phyloP scores from a whole-genome alignment of 75 land plant genomes.

The Cupressus sempervirens region DNA sequence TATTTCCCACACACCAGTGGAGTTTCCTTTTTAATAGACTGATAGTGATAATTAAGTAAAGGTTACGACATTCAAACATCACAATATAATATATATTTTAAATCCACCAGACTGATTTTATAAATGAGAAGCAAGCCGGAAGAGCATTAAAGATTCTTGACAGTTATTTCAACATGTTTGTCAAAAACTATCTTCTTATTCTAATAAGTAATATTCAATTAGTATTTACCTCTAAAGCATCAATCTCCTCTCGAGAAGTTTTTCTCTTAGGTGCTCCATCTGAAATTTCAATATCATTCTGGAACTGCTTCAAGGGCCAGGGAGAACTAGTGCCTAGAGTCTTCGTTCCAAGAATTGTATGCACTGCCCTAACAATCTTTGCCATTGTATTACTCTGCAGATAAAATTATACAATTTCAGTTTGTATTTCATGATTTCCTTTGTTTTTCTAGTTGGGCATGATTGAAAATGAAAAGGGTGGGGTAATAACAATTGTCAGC shows the following conservation, averaged over 20 bases:
- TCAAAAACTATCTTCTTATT: background rate
- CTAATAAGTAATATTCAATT: background rate
- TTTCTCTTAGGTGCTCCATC: conserved; percentile 68
- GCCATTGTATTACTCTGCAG: conserved; percentile 90
- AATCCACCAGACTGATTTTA: background rate
- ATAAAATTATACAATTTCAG: background rate
- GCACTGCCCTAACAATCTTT: conserved; percentile 91
- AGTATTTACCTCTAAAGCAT: conserved; percentile 84
- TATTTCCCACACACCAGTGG: background rate
- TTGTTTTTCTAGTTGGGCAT: background rate
- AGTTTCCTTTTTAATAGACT: background rate
- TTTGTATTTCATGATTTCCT: background rate
- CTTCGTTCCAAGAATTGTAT: conserved; percentile 74
- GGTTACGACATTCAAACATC: background rate
- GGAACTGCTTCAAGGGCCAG: conserved; percentile 11
- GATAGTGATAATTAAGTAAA: background rate
- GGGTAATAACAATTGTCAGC: background rate
- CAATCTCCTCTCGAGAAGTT: conserved; percentile 86
- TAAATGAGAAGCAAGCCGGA: background rate
- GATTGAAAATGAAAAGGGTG: background rate
- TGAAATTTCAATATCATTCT: conserved; percentile 47
- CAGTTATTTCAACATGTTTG: background rate
- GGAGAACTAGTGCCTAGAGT: conserved; percentile 22
- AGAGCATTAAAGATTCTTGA: background rate
- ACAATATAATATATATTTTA: background rate